Evolutionary conservation across 2,329 filamentous ascomycete species (phyloP).

Genomic region (Cladophialophora immunda): DNA sequence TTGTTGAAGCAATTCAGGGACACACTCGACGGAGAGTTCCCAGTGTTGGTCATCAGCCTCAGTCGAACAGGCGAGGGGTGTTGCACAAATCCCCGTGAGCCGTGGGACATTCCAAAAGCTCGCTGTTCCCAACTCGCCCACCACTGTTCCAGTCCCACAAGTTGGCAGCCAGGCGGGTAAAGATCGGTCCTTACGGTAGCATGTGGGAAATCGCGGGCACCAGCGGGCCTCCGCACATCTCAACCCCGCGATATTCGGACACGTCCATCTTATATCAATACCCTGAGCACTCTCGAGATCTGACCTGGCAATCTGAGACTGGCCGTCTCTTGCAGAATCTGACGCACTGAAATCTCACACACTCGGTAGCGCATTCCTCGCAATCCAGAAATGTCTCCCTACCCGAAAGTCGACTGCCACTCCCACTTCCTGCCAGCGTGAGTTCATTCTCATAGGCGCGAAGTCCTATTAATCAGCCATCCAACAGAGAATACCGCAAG

Average conservation of each 20-base stretch:
- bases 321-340: background rate
- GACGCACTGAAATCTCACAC: background rate
- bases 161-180: slow-evolving; percentile 15
- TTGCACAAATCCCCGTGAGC: background rate
- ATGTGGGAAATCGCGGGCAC: background rate
- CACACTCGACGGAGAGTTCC: background rate
- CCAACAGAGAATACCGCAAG: slow-evolving; percentile 35
- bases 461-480: background rate
- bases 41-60: background rate
- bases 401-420: slow-evolving; percentile 39
- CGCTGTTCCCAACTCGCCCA: background rate
- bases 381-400: slow-evolving; percentile 30
- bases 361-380: background rate
- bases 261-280: background rate
- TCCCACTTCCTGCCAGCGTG: slow-evolving; percentile 38
- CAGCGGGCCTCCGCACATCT: slow-evolving; percentile 1
- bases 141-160: slow-evolving; percentile 7
- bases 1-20: background rate
- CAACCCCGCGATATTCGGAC: slow-evolving; percentile 9
- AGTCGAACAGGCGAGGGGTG: background rate
- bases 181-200: slow-evolving; percentile 4
- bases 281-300: background rate
- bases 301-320: background rate
- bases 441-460: slow-evolving; percentile 10
- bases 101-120: background rate